Evolutionary conservation across 345 rosid species (phyloP).

Genomic region (Eutrema heterophyllum): DNA sequence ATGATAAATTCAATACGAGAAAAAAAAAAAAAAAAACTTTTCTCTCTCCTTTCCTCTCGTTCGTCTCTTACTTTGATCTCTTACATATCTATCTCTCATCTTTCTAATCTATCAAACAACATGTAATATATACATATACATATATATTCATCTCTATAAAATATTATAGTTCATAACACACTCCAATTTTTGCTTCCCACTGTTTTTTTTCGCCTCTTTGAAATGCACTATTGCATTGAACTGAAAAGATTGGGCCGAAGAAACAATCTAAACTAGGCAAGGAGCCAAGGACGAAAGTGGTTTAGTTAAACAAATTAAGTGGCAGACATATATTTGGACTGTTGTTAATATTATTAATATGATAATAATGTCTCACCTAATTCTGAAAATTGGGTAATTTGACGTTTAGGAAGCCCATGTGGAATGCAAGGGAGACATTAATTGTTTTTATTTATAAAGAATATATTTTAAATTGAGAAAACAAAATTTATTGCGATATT

Average conservation of each 20-base stretch:
- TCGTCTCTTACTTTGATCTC: no score
- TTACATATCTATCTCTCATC: no score
- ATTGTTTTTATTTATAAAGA: not conserved
- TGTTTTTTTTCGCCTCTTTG: not conserved
- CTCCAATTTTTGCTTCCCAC: not conserved
- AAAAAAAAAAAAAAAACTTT: no score
- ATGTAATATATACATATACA: no score
- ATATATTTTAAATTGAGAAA: not conserved
- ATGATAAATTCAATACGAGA: no score
- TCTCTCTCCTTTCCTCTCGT: no score
- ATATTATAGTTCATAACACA: no score
- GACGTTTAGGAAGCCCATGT: conserved; percentile 29
- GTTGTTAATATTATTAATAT: not conserved
- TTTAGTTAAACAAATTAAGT: not conserved
- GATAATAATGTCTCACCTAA: conserved; percentile 23
- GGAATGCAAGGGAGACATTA: conserved; percentile 23
- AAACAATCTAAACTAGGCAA: not conserved
- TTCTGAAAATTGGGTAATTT: conserved; percentile 13
- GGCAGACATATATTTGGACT: conserved; percentile 12
- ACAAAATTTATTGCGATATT: conserved; percentile 10
- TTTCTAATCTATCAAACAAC: no score
- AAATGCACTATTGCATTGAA: not conserved
- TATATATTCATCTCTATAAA: no score
- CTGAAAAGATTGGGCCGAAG: no score
- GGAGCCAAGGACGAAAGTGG: not conserved